Evolutionary conservation across 2,329 filamentous ascomycete genomes (phyloP).

Genomic region (Neurospora sp.): DNA sequence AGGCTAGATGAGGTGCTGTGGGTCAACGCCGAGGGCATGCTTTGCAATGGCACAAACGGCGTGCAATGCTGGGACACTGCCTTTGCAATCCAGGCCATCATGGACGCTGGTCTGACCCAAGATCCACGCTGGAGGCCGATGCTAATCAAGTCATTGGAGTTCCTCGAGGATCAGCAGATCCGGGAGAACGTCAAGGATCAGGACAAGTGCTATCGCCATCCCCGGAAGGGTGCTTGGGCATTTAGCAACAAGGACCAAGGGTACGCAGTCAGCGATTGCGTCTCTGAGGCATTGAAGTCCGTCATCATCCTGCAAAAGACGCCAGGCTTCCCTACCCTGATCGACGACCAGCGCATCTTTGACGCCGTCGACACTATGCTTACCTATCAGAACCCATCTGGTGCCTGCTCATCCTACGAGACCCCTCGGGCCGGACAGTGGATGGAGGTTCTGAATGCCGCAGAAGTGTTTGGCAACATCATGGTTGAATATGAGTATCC

Average conservation of each 20-base stretch:
- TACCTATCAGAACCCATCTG: slow-evolving; percentile 79
- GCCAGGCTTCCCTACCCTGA: slow-evolving; percentile 61
- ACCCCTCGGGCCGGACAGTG: slow-evolving; percentile 65
- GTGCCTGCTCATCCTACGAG: slow-evolving; percentile 88
- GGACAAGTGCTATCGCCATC: slow-evolving; percentile 76
- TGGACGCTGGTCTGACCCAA: slow-evolving; percentile 68
- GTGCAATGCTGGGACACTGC: slow-evolving; percentile 96
- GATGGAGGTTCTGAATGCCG: slow-evolving; percentile 83
- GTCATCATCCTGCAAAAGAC: slow-evolving; percentile 73
- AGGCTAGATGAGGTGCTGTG: slow-evolving; percentile 80
- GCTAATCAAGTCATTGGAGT: slow-evolving; percentile 72
- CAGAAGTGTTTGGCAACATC: slow-evolving; percentile 91
- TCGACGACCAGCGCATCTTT: slow-evolving; percentile 69
- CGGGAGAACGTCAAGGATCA: slow-evolving; percentile 71
- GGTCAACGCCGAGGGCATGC: slow-evolving; percentile 86
- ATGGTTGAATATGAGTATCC: slow-evolving; percentile 99
- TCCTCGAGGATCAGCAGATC: slow-evolving; percentile 87
- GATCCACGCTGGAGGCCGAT: slow-evolving; percentile 73
- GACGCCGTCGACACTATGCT: slow-evolving; percentile 86
- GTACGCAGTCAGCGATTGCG: slow-evolving; percentile 92
- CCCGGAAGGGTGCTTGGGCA: slow-evolving; percentile 87
- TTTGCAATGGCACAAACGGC: slow-evolving; percentile 95
- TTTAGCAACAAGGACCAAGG: slow-evolving; percentile 91
- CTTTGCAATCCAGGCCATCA: slow-evolving; percentile 75
- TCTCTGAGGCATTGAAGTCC: slow-evolving; percentile 81